phyloP scores from a whole-genome alignment of 2,329 filamentous ascomycete genomes.

The Escovopsis sp. region DNA sequence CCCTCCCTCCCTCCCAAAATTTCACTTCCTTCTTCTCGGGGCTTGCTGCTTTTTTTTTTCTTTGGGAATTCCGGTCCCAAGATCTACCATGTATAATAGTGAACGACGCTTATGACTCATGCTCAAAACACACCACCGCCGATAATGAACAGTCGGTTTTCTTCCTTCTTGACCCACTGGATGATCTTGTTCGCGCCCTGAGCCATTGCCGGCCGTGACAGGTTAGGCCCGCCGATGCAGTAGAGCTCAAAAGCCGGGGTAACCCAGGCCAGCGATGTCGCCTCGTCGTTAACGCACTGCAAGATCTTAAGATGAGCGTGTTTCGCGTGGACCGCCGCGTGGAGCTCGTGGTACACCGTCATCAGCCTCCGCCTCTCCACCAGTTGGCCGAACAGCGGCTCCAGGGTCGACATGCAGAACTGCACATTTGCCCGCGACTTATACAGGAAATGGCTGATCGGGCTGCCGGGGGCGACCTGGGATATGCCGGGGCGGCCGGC shows the following conservation, averaged over 20 bases:
- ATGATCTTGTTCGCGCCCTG: slow-evolving; percentile 80
- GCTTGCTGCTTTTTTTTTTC: no score
- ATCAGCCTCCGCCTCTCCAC: slow-evolving; percentile 58
- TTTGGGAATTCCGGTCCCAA: not conserved
- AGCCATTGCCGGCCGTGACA: slow-evolving; percentile 51
- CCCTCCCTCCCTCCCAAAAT: not conserved
- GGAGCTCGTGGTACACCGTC: slow-evolving; percentile 71
- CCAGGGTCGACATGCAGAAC: slow-evolving; percentile 78
- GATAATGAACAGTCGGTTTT: slow-evolving; percentile 91
- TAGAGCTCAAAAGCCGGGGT: slow-evolving; percentile 90
- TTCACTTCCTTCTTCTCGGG: no score
- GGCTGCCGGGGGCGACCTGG: slow-evolving; percentile 66
- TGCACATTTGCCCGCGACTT: slow-evolving; percentile 92
- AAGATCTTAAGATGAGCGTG: slow-evolving; percentile 76
- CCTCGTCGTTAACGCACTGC: slow-evolving; percentile 60
- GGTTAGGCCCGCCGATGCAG: slow-evolving; percentile 71
- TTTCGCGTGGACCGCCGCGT: slow-evolving; percentile 71
- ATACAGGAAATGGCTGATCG: slow-evolving; percentile 84
- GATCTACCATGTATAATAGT: slow-evolving; percentile 5
- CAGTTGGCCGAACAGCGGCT: slow-evolving; percentile 46
- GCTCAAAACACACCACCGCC: slow-evolving; percentile 73
- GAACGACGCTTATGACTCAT: slow-evolving; percentile 1
- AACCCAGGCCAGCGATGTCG: slow-evolving; percentile 75
- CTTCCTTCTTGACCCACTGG: slow-evolving; percentile 82
- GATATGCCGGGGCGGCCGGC: slow-evolving; percentile 56